Evolutionary conservation across 2,329 filamentous ascomycete genomes (phyloP).

Genomic region (Aspergillus piperis): DNA sequence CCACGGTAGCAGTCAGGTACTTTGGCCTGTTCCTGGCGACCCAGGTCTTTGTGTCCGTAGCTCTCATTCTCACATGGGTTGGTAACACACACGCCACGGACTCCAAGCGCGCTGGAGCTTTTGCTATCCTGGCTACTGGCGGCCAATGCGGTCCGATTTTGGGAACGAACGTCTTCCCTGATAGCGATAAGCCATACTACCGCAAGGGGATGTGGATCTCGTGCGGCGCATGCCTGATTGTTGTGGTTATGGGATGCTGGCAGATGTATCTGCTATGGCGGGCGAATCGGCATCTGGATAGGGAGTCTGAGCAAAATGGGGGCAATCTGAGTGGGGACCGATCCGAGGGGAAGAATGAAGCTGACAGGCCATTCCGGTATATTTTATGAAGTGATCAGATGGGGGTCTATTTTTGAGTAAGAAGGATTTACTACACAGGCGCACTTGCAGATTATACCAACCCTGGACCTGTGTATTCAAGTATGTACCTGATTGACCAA

Average conservation of each 20-base stretch:
- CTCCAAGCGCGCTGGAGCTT: conserved; percentile 40
- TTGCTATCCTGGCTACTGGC: conserved; percentile 41
- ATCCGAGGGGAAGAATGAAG: not conserved
- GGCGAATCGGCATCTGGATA: conserved; percentile 27
- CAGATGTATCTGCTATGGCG: conserved; percentile 23
- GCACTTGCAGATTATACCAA: not conserved
- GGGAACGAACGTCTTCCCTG: conserved; percentile 38
- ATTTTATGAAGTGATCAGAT: not conserved
- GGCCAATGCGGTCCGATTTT: conserved; percentile 38
- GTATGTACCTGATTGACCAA: not conserved
- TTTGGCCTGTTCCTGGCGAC: conserved; percentile 43
- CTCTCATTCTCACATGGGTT: conserved; percentile 40
- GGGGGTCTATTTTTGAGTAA: not conserved
- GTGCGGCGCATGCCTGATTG: conserved; percentile 30
- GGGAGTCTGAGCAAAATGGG: not conserved
- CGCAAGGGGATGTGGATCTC: conserved; percentile 41
- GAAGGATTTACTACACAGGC: not conserved
- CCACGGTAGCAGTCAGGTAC: conserved; percentile 36
- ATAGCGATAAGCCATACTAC: conserved; percentile 37
- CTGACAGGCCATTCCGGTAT: not conserved
- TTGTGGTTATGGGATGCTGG: conserved; percentile 16
- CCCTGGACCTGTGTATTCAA: not conserved
- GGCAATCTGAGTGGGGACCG: not conserved
- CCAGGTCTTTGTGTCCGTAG: conserved; percentile 41
- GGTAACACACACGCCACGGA: conserved; percentile 42